phyloP scores from a whole-genome alignment of 345 rosid genomes.

The Laguncularia racemosa region DNA sequence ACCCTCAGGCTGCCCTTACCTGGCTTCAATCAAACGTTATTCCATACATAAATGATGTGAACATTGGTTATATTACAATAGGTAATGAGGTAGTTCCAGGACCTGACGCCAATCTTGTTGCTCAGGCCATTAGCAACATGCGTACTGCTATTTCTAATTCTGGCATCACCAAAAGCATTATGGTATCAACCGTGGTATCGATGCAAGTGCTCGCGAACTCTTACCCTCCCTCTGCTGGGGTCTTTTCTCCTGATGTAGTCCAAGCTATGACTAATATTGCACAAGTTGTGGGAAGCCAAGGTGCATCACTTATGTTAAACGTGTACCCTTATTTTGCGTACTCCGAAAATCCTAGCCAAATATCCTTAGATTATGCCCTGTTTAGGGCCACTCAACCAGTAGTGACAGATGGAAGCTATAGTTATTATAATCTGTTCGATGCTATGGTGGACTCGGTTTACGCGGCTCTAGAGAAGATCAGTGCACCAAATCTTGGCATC shows the following conservation, averaged over 20 bases:
- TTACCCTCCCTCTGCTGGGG: conserved; percentile 33
- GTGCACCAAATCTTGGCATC: neutral
- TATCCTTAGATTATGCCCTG: conserved; percentile 22
- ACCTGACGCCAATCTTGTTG: neutral
- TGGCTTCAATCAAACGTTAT: conserved; percentile 22
- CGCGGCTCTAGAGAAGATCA: conserved; percentile 20
- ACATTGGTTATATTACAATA: conserved; percentile 15
- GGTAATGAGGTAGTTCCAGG: conserved; percentile 46
- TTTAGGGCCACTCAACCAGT: conserved; percentile 10
- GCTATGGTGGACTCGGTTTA: conserved; percentile 27
- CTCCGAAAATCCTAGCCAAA: conserved; percentile 11
- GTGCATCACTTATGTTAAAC: conserved; percentile 26
- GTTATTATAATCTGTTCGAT: conserved; percentile 25
- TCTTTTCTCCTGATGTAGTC: conserved; percentile 10
- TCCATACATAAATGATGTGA: conserved; percentile 16
- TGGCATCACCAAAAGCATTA: conserved; percentile 8
- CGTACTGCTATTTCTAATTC: conserved; percentile 8
- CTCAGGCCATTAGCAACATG: conserved; percentile 24
- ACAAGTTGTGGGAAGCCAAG: conserved; percentile 1
- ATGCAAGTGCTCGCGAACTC: conserved; percentile 15
- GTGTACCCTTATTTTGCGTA: conserved; percentile 40
- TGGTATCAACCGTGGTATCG: conserved; percentile 20
- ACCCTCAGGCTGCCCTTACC: conserved; percentile 12
- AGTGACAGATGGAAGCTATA: conserved; percentile 18
- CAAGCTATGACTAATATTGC: conserved; percentile 13